Evolutionary conservation across 257 asterid genomes (phyloP), one percentile per base, ranked within the genome.

Genomic region (Craterostigma plantagineum): DNA sequence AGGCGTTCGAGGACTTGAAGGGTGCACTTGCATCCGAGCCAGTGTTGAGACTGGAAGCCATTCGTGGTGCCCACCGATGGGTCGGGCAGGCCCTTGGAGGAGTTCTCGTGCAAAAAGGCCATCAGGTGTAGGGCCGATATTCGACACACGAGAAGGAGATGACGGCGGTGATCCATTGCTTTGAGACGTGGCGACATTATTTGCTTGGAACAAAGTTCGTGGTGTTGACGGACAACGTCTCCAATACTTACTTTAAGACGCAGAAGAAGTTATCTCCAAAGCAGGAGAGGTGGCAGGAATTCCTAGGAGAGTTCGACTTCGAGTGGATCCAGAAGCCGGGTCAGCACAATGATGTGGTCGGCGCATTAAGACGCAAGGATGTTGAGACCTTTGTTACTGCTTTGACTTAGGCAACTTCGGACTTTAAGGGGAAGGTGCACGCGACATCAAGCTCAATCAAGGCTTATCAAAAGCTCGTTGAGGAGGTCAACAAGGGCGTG

Each of bases 351-450:
- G 7, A 8, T 0, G 34, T 53, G 2, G 35, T 16, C 1, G 39
- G 48, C 50, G 57, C 50, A 4, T n/a, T 60, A 0, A 54, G 52
- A 10, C 8, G 42, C 3, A 54, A 53, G 18, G 0, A 0, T 0
- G 34, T 58, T 0, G 16, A 16, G 6, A 16, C 30, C 30, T 23
- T 23, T 23, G 30, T 23, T 2, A 2, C 30, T 6, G 30, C 30
- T 2, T 2, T 23, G 30, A 23, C 4, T 23, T n/a, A n/a, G n/a
- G 30, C 6, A 23, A 23, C 30, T 6, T 23, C 30, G 6, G 6
- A 23, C 6, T 23, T 23, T 6, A 6, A 2, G 6, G 6, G 30
- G 30, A 23, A 23, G 30, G 30, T 23, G 30, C 30, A 23, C 30
- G 30, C 2, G 30, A 23, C 6, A n/a, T n/a, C n/a, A n/a, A n/a